Evolutionary conservation across 2,329 filamentous ascomycete genomes (phyloP).

Genomic region (Colletotrichum coccodes): DNA sequence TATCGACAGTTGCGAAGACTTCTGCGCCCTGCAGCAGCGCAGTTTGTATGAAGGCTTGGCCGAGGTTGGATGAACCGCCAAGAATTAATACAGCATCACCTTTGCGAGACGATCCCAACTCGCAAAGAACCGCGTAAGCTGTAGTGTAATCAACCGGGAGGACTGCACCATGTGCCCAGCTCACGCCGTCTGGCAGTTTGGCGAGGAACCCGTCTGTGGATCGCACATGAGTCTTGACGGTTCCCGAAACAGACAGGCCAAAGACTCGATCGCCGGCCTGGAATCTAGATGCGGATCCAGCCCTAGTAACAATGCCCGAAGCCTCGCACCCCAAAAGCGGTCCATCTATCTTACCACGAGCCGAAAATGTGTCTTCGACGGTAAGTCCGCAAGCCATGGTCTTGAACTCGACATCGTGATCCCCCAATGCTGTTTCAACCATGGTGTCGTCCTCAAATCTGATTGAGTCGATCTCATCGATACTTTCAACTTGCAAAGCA

Average conservation of each 20-base stretch:
- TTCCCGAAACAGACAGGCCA: slow-evolving; percentile 32
- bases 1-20: slow-evolving; percentile 43
- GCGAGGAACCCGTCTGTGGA: slow-evolving; percentile 36
- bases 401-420: slow-evolving; percentile 52
- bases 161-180: slow-evolving; percentile 48
- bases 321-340: slow-evolving; percentile 41
- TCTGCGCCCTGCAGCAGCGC: slow-evolving; percentile 42
- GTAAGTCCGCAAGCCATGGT: slow-evolving; percentile 55
- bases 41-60: slow-evolving; percentile 47
- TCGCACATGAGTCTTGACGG: slow-evolving; percentile 36
- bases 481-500: slow-evolving; percentile 46
- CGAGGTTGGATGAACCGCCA: slow-evolving; percentile 45
- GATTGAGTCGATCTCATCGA: slow-evolving; percentile 37
- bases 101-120: slow-evolving; percentile 38
- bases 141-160: slow-evolving; percentile 42
- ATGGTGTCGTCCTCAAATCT: slow-evolving; percentile 39
- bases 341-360: slow-evolving; percentile 35
- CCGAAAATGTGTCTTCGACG: slow-evolving; percentile 53
- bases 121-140: slow-evolving; percentile 41
- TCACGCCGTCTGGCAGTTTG: slow-evolving; percentile 48
- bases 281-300: slow-evolving; percentile 42
- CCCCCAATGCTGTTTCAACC: slow-evolving; percentile 39
- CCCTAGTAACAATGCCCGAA: slow-evolving; percentile 44
- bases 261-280: slow-evolving; percentile 43
- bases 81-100: slow-evolving; percentile 48